These are phyloP conservation scores for Trametes maxima DNA, from an alignment of 768 basidiomycete species.

Conservation along the genomic window DNA sequence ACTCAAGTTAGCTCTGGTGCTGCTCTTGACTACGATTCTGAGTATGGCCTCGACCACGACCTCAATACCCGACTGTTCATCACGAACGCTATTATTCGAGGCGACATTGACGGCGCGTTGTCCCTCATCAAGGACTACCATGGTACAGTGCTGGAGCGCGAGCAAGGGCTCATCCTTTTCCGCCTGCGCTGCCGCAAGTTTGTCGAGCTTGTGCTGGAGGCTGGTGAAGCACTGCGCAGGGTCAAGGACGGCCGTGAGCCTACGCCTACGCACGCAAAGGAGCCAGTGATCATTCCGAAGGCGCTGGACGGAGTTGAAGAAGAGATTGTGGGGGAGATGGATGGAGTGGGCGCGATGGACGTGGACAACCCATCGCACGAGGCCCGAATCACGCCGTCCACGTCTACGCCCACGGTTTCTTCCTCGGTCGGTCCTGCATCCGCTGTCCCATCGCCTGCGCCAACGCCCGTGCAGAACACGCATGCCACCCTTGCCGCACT, in stretches of 20 bases:
- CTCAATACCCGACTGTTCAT: conserved; percentile 72
- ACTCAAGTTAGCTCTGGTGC: neutral
- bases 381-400: conserved; percentile 25
- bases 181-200: conserved; percentile 85
- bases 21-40: conserved; percentile 17
- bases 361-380: conserved; percentile 56
- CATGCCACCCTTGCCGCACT: conserved; percentile 20
- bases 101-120: conserved; percentile 73
- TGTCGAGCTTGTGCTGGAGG: conserved; percentile 76
- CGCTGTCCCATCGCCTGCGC: conserved; percentile 31
- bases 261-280: conserved; percentile 20
- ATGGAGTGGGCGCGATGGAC: conserved; percentile 49
- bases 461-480: conserved; percentile 15
- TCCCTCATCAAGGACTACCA: conserved; percentile 55
- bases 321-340: conserved; percentile 42
- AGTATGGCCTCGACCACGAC: conserved; percentile 44
- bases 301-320: conserved; percentile 35
- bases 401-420: conserved; percentile 12
- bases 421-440: conserved; percentile 19
- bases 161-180: conserved; percentile 74
- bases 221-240: conserved; percentile 67
- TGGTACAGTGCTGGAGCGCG: conserved; percentile 64
- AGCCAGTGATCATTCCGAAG: conserved; percentile 3
- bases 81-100: conserved; percentile 65
- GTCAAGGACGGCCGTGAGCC: conserved; percentile 46